Evolutionary conservation across 2,329 filamentous ascomycete genomes (phyloP).

Genomic region (Neophaeococcomyces mojaviensis): DNA sequence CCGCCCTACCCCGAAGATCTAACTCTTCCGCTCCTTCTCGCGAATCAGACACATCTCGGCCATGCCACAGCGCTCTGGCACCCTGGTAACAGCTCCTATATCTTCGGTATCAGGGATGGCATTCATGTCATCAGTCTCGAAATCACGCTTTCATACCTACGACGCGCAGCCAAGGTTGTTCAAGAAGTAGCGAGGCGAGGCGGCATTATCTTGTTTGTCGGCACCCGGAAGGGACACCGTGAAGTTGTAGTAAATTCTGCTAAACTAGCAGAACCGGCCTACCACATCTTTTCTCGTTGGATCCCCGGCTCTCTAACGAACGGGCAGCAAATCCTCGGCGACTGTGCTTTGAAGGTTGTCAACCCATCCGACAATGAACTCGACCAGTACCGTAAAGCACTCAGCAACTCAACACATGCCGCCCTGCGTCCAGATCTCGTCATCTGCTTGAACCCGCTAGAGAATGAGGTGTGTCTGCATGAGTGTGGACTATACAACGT

Average conservation of each 20-base stretch:
- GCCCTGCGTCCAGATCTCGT: slow-evolving; percentile 82
- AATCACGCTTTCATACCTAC: slow-evolving; percentile 75
- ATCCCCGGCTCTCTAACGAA: slow-evolving; percentile 88
- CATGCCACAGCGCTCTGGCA: slow-evolving; percentile 92
- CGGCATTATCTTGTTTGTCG: slow-evolving; percentile 83
- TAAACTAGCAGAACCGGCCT: slow-evolving; percentile 61
- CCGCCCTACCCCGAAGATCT: slow-evolving; percentile 73
- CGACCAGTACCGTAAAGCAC: slow-evolving; percentile 50
- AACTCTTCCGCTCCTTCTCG: slow-evolving; percentile 83
- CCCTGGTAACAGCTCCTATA: slow-evolving; percentile 86
- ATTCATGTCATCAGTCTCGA: slow-evolving; percentile 93
- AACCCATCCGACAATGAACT: slow-evolving; percentile 63
- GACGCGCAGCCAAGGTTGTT: slow-evolving; percentile 88
- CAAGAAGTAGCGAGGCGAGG: slow-evolving; percentile 75
- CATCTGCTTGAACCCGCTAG: slow-evolving; percentile 81
- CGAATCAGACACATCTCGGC: slow-evolving; percentile 79
- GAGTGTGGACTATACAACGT: slow-evolving; percentile 85
- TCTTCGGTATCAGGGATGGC: slow-evolving; percentile 79
- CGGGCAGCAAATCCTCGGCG: slow-evolving; percentile 74
- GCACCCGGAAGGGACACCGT: slow-evolving; percentile 75
- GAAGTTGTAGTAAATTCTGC: slow-evolving; percentile 75
- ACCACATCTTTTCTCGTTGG: slow-evolving; percentile 90
- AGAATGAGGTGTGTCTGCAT: slow-evolving; percentile 84
- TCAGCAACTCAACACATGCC: slow-evolving; percentile 54
- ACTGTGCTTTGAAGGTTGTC: slow-evolving; percentile 64